Evolutionary conservation across 140 eudicot genomes (phyloP).

Genomic region (Flaveria floridana): DNA sequence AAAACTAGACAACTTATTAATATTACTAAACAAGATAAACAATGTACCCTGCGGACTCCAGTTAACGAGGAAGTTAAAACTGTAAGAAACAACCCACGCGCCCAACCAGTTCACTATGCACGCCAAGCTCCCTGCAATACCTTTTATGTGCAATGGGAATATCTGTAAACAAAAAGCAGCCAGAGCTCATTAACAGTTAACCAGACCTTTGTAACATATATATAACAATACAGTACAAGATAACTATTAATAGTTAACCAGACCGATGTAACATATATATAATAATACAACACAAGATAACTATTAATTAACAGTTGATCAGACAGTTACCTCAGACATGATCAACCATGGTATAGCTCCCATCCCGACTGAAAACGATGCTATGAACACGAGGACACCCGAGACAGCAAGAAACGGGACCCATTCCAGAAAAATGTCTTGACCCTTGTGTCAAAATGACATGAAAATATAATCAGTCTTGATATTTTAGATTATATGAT

Average conservation of each 20-base stretch:
- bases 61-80: slow-evolving; percentile 70
- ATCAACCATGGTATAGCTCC: slow-evolving; percentile 95
- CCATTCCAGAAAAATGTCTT: slow-evolving; percentile 45
- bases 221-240: too few species aligned
- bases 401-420: slow-evolving; percentile 63
- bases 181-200: not conserved
- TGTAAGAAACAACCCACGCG: slow-evolving; percentile 77
- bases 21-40: not conserved
- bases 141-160: slow-evolving; percentile 77
- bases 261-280: not conserved
- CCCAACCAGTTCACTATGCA: slow-evolving; percentile 80
- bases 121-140: slow-evolving; percentile 74
- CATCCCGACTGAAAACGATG: slow-evolving; percentile 77
- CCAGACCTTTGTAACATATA: not conserved
- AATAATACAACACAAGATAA: too few species aligned
- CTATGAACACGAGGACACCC: slow-evolving; percentile 64
- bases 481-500: not conserved
- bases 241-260: too few species aligned
- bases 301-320: too few species aligned
- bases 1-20: not conserved
- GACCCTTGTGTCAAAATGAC: slow-evolving; percentile 37
- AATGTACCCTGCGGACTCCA: slow-evolving; percentile 72
- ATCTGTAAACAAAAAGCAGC: slow-evolving; percentile 43
- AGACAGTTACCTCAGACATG: slow-evolving; percentile 80
- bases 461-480: not conserved